Percentiles rank a stretch among this genome's conserved stretches.
Conservation (phyloP, 306 rosid species). For the Quercus bicolor region DNA sequence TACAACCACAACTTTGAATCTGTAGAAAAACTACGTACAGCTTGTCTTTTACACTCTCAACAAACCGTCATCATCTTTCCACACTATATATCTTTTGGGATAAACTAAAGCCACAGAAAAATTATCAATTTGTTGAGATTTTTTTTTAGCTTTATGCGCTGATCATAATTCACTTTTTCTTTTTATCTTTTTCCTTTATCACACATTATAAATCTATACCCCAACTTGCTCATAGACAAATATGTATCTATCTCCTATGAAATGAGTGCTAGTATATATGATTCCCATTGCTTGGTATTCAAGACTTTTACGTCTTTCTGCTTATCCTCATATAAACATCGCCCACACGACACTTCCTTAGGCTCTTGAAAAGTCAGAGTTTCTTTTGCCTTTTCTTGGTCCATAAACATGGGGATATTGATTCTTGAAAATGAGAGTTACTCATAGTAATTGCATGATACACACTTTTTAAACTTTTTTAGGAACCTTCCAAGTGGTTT, state of each 20-base stretch:
- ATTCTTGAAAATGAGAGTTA: background rate
- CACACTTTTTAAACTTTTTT: background rate
- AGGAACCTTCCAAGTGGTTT: background rate
- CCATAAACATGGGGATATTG: background rate
- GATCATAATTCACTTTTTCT: background rate
- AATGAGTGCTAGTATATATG: background rate
- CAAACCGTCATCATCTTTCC: too few relatives aligned
- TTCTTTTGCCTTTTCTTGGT: background rate
- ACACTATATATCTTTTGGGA: background rate
- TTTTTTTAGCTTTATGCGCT: background rate
- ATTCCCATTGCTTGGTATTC: constrained; percentile 24
- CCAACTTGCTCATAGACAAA: background rate
- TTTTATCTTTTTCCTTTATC: background rate
- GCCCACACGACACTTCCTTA: constrained; percentile 4
- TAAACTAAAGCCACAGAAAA: background rate
- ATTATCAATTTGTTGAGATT: background rate
- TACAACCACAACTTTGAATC: too few relatives aligned
- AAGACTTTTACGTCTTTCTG: background rate
- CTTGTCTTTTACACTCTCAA: too few relatives aligned
- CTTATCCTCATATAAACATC: constrained; percentile 14
- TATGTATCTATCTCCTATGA: background rate
- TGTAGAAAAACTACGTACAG: too few relatives aligned
- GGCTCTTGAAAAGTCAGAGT: background rate
- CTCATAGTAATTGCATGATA: too few relatives aligned
- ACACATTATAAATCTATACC: background rate